phyloP scores from a whole-genome alignment of 31 red algal genomes.

The Asparagopsis taxiformis region DNA sequence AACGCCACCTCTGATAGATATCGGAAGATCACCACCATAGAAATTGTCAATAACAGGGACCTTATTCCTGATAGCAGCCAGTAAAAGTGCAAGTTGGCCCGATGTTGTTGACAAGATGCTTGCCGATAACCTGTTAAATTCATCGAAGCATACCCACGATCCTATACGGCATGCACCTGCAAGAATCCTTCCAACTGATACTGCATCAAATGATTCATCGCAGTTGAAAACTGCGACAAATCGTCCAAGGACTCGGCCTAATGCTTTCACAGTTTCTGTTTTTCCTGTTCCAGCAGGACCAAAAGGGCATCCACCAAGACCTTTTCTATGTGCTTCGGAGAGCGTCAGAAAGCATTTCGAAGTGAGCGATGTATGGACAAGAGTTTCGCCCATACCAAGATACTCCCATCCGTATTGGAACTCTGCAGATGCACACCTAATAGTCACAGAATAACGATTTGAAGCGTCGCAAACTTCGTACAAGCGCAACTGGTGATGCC shows the following conservation, averaged over 20 bases:
- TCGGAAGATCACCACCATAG: slow-evolving; percentile 54
- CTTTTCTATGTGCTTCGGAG: slow-evolving; percentile 55
- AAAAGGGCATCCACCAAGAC: slow-evolving; percentile 71
- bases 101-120: slow-evolving; percentile 77
- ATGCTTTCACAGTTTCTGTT: slow-evolving; percentile 85
- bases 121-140: slow-evolving; percentile 79
- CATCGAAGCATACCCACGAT: slow-evolving; percentile 88
- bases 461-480: slow-evolving; percentile 3
- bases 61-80: slow-evolving; percentile 40
- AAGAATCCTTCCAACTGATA: slow-evolving; percentile 78
- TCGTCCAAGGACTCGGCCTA: slow-evolving; percentile 67
- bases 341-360: slow-evolving; percentile 61
- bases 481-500: slow-evolving; percentile 53
- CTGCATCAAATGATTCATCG: slow-evolving; percentile 85
- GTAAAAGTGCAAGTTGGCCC: slow-evolving; percentile 69
- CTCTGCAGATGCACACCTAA: slow-evolving; percentile 24
- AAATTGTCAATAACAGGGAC: slow-evolving; percentile 44
- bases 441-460: slow-evolving; percentile 9
- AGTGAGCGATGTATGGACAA: slow-evolving; percentile 74
- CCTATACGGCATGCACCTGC: slow-evolving; percentile 79
- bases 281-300: slow-evolving; percentile 92
- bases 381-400: slow-evolving; percentile 70
- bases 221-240: slow-evolving; percentile 86
- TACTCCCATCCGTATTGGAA: slow-evolving; percentile 86
- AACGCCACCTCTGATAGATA: slow-evolving; percentile 43